Evolutionary conservation across 2,329 filamentous ascomycete species (phyloP).

Genomic region (Aureobasidium musti): DNA sequence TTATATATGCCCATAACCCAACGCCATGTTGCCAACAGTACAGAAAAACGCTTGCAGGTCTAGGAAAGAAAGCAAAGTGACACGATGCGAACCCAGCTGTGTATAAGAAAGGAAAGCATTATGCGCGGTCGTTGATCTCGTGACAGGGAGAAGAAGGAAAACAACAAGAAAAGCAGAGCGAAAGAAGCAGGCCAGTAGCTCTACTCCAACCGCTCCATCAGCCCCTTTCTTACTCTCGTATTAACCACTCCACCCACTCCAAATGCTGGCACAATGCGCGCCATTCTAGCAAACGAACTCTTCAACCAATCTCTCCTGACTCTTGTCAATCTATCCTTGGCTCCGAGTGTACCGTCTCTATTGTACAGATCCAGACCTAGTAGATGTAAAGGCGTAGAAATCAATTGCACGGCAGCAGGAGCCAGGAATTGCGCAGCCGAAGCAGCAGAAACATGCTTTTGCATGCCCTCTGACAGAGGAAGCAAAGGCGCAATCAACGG

Average conservation of each 20-base stretch:
- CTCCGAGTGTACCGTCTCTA: constrained; percentile 53
- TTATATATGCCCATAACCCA: too few relatives aligned
- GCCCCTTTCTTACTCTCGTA: constrained; percentile 63
- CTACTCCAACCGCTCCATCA: constrained; percentile 65
- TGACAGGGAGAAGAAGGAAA: background rate
- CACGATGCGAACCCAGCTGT: too few relatives aligned
- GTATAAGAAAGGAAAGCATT: background rate
- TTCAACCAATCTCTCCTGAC: constrained; percentile 75
- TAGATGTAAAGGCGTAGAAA: constrained; percentile 81
- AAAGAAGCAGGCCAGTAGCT: too few relatives aligned
- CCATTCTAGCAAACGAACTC: constrained; percentile 73
- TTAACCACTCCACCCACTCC: constrained; percentile 88
- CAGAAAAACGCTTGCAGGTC: too few relatives aligned
- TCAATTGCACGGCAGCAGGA: constrained; percentile 74
- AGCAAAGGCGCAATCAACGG: constrained; percentile 72
- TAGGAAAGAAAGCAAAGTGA: too few relatives aligned
- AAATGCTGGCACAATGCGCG: constrained; percentile 84
- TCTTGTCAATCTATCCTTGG: constrained; percentile 63
- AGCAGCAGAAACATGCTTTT: constrained; percentile 53
- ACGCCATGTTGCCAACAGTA: too few relatives aligned
- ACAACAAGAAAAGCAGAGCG: background rate
- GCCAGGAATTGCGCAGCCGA: constrained; percentile 74
- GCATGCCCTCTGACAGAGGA: constrained; percentile 48
- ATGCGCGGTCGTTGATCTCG: background rate
- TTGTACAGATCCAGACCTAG: constrained; percentile 88